Conservation (phyloP, 495 filamentous ascomycete genomes). For the Penicillium chermesinum region DNA sequence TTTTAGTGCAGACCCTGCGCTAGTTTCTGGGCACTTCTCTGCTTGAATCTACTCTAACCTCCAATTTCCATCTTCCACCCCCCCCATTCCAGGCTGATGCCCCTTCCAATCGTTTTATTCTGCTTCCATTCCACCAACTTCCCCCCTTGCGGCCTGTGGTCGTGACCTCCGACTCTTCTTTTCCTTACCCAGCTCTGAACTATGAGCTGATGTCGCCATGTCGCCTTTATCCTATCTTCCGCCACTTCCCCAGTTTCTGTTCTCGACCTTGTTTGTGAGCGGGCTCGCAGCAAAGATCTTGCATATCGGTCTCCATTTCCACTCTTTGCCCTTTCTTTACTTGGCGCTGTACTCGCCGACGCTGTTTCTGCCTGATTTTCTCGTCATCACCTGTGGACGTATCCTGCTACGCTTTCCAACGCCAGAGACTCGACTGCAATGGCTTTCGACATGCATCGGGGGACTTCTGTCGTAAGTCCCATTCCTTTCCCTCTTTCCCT, state of each 20-base stretch:
- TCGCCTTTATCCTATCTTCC: slow-evolving; percentile 19
- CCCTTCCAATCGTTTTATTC: slow-evolving; percentile 12
- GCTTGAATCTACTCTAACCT: background rate
- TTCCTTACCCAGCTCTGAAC: slow-evolving; percentile 1
- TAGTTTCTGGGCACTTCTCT: background rate
- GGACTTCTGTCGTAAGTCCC: slow-evolving; percentile 30
- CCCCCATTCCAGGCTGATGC: slow-evolving; percentile 14
- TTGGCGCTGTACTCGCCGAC: slow-evolving; percentile 36
- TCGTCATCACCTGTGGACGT: slow-evolving; percentile 28
- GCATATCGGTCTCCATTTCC: slow-evolving; percentile 34
- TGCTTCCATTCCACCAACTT: background rate
- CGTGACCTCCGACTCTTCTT: background rate
- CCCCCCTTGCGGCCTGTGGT: slow-evolving; percentile 2
- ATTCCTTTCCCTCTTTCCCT: too few species aligned
- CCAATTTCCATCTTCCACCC: too few species aligned
- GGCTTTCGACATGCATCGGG: slow-evolving; percentile 23
- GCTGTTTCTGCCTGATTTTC: slow-evolving; percentile 30
- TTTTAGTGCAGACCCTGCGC: background rate
- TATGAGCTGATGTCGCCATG: slow-evolving; percentile 23
- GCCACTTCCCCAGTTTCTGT: slow-evolving; percentile 27
- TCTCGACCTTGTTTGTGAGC: slow-evolving; percentile 32
- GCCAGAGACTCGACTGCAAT: slow-evolving; percentile 22
- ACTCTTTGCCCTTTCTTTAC: slow-evolving; percentile 31
- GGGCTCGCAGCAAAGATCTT: slow-evolving; percentile 32
- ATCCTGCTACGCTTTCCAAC: slow-evolving; percentile 22